Conservation (phyloP, 345 rosid genomes). For the Salix dunnii region DNA sequence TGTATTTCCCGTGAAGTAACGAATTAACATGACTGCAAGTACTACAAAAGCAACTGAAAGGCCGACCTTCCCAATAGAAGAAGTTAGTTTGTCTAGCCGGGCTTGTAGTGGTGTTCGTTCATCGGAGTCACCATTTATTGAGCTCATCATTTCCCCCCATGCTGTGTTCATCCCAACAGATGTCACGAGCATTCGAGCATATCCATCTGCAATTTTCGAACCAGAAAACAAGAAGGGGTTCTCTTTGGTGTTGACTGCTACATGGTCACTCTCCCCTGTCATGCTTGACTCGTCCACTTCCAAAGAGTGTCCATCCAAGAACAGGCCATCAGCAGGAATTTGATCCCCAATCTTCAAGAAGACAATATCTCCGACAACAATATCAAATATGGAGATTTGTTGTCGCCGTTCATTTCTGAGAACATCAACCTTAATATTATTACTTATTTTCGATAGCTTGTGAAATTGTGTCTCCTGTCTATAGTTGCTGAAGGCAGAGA, state of each 20-base stretch:
- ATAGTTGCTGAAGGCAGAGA: slow-evolving; percentile 32
- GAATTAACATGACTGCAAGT: slow-evolving; percentile 24
- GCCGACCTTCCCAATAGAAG: slow-evolving; percentile 26
- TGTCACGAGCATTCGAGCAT: slow-evolving; percentile 27
- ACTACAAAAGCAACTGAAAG: slow-evolving; percentile 29
- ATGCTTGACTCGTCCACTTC: slow-evolving; percentile 32
- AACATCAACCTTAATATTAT: slow-evolving; percentile 19
- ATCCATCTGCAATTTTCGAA: slow-evolving; percentile 30
- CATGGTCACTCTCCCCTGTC: slow-evolving; percentile 30
- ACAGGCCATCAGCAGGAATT: slow-evolving; percentile 32
- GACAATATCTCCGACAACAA: slow-evolving; percentile 33
- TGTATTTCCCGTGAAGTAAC: slow-evolving; percentile 30
- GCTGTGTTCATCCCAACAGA: slow-evolving; percentile 31
- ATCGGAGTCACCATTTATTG: slow-evolving; percentile 7
- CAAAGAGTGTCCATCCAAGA: slow-evolving; percentile 25
- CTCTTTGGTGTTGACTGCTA: slow-evolving; percentile 12
- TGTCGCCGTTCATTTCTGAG: slow-evolving; percentile 17
- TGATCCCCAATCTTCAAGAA: slow-evolving; percentile 28
- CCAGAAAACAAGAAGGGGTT: slow-evolving; percentile 34
- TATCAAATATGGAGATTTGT: slow-evolving; percentile 25
- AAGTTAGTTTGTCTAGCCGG: slow-evolving; percentile 25
- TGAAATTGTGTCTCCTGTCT: slow-evolving; percentile 28
- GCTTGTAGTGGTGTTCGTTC: slow-evolving; percentile 30
- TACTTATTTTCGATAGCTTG: slow-evolving; percentile 19
- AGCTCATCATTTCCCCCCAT: slow-evolving; percentile 34